Conservation (phyloP, 129 eudicot genomes). For the Arctium lappa region DNA sequence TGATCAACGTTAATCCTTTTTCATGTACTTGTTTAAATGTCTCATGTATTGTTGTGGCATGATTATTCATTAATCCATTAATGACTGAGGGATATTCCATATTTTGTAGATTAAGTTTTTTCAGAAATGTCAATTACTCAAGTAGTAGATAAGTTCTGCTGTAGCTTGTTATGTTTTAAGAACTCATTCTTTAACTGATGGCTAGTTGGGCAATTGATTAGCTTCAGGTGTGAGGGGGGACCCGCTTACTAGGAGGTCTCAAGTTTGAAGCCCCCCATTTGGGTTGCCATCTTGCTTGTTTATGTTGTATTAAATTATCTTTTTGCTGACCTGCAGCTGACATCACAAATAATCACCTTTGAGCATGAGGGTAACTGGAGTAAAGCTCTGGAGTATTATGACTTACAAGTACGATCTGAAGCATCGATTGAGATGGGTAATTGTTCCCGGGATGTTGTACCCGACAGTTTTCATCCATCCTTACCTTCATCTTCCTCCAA, state of each 20-base stretch:
- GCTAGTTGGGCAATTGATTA: not conserved
- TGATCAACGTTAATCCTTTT: slow-evolving; percentile 4
- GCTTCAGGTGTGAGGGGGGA: not conserved
- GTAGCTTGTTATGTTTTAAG: not conserved
- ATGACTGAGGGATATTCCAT: not conserved
- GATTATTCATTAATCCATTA: not conserved
- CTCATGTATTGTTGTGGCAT: not conserved
- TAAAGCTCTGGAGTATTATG: slow-evolving; percentile 96
- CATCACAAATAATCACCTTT: slow-evolving; percentile 84
- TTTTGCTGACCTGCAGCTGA: slow-evolving; percentile 45
- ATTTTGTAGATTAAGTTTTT: not conserved
- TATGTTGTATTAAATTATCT: slow-evolving; percentile 4
- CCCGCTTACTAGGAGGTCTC: not conserved
- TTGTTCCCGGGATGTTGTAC: slow-evolving; percentile 21
- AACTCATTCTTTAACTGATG: not conserved
- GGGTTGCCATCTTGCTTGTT: not conserved
- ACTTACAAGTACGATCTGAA: slow-evolving; percentile 74
- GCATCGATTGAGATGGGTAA: slow-evolving; percentile 33
- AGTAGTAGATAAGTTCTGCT: not conserved
- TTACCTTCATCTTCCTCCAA: slow-evolving; percentile 30
- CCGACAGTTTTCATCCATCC: slow-evolving; percentile 27
- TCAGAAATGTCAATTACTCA: not conserved
- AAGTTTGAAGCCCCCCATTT: not conserved
- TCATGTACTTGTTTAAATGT: not conserved
- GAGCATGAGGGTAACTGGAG: slow-evolving; percentile 99